These are phyloP conservation scores for Ceratobasidium theobromae DNA, from an alignment of 1,284 basidiomycete species.

Conservation along the genomic window DNA sequence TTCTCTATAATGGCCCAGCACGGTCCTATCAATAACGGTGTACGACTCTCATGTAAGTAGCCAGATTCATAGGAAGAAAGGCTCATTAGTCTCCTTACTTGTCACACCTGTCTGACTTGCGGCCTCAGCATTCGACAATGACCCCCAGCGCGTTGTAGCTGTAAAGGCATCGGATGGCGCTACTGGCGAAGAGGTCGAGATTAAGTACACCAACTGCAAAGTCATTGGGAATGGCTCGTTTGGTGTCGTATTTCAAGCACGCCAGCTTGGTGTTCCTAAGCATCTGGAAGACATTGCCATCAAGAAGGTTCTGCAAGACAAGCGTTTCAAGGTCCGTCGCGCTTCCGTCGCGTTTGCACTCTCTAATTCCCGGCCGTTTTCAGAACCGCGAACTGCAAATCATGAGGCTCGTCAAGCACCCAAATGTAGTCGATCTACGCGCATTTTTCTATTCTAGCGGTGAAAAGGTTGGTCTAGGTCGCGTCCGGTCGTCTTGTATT, in stretches of 20 bases:
- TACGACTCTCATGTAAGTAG: slow-evolving; percentile 83
- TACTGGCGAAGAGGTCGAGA: slow-evolving; percentile 82
- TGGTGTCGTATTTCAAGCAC: slow-evolving; percentile 94
- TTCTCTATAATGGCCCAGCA: slow-evolving; percentile 61
- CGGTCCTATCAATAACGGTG: slow-evolving; percentile 79
- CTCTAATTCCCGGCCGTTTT: slow-evolving; percentile 23
- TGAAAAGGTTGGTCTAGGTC: slow-evolving; percentile 75
- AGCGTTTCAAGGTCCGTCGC: slow-evolving; percentile 92
- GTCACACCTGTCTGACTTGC: slow-evolving; percentile 38
- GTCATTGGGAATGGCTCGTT: slow-evolving; percentile 99
- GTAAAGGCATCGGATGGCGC: slow-evolving; percentile 96
- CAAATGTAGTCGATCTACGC: slow-evolving; percentile 96
- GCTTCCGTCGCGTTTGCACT: slow-evolving; percentile 36
- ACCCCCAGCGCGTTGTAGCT: slow-evolving; percentile 92
- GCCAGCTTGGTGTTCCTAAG: slow-evolving; percentile 63
- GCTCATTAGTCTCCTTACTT: not conserved
- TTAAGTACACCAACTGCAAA: slow-evolving; percentile 97
- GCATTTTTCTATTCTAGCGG: slow-evolving; percentile 99
- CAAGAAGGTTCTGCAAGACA: slow-evolving; percentile 99
- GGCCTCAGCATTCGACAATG: slow-evolving; percentile 56
- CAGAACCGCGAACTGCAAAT: slow-evolving; percentile 99
- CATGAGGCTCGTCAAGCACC: slow-evolving; percentile 97
- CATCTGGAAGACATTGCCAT: slow-evolving; percentile 91
- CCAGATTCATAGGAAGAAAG: too few relatives aligned
- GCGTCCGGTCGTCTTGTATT: slow-evolving; percentile 22